Evolutionary conservation across 2,329 filamentous ascomycete species (phyloP).

Genomic region (Colletotrichum lentis): DNA sequence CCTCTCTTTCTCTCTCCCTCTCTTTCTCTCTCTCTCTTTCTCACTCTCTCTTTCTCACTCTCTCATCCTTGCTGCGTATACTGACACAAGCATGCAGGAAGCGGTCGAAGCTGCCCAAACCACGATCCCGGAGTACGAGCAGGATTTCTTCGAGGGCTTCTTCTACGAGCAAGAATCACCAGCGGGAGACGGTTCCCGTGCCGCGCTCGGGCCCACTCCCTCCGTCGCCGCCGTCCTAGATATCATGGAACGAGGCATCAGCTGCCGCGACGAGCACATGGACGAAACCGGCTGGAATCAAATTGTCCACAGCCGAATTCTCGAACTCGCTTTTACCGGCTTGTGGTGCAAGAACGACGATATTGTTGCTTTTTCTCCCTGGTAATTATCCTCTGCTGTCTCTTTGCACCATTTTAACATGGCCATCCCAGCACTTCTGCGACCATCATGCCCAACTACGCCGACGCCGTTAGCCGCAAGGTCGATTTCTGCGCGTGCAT

Average conservation of each 20-base stretch:
- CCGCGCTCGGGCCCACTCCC: slow-evolving; percentile 6
- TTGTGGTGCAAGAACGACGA: neutral
- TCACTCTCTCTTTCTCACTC: no score
- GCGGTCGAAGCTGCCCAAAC: neutral
- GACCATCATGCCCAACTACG: neutral
- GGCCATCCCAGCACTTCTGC: neutral
- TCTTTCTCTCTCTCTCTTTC: no score
- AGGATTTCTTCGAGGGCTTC: neutral
- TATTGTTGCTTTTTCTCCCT: neutral
- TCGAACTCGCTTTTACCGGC: slow-evolving; percentile 5
- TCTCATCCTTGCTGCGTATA: no score
- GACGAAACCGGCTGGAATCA: slow-evolving; percentile 7
- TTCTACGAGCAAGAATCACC: slow-evolving; percentile 1
- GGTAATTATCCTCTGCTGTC: neutral
- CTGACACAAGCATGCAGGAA: neutral
- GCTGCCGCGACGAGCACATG: neutral
- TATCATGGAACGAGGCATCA: neutral
- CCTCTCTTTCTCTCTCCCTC: no score
- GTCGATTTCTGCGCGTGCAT: slow-evolving; percentile 10
- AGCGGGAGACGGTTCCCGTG: neutral
- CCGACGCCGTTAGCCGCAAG: neutral
- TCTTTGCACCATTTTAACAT: neutral
- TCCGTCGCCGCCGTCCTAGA: neutral
- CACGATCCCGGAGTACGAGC: neutral
- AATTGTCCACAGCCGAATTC: slow-evolving; percentile 6